phyloP scores from a whole-genome alignment of 2,329 filamentous ascomycete genomes.

The Penicillium sp. region DNA sequence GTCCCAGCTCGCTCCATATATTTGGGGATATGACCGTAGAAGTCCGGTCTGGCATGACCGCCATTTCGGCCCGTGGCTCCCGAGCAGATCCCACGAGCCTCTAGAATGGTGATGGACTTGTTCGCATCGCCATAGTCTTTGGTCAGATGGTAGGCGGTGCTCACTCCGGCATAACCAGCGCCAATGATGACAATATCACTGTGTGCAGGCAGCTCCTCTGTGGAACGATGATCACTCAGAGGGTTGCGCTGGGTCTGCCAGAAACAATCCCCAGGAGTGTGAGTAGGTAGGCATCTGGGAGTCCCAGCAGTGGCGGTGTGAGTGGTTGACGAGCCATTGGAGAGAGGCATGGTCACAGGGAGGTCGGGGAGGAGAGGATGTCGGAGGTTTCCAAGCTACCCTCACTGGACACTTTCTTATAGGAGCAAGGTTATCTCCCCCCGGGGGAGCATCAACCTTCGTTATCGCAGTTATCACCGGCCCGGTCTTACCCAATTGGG shows the following conservation, averaged over 20 bases:
- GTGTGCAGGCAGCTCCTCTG: conserved; percentile 38
- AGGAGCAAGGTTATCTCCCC: too few relatives aligned
- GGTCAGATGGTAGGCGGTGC: conserved; percentile 45
- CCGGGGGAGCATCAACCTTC: too few relatives aligned
- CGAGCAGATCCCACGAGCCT: conserved; percentile 44
- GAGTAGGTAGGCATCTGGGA: conserved; percentile 10
- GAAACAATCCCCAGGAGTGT: conserved; percentile 28
- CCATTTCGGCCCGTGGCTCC: conserved; percentile 49
- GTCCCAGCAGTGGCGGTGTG: neutral
- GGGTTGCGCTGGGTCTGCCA: conserved; percentile 44
- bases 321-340: neutral
- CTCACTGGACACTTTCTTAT: too few relatives aligned
- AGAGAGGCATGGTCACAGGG: neutral
- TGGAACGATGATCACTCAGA: conserved; percentile 43
- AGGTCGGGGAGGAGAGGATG: too few relatives aligned
- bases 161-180: conserved; percentile 48
- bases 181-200: conserved; percentile 51
- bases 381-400: too few relatives aligned
- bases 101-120: conserved; percentile 39
- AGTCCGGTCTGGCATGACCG: conserved; percentile 46
- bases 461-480: too few relatives aligned
- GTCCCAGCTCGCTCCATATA: conserved; percentile 39
- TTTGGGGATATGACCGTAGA: conserved; percentile 42
- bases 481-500: too few relatives aligned
- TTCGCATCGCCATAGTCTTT: conserved; percentile 19